Conservation (phyloP, 345 rosid genomes). For the Eucalyptus curtisii region DNA sequence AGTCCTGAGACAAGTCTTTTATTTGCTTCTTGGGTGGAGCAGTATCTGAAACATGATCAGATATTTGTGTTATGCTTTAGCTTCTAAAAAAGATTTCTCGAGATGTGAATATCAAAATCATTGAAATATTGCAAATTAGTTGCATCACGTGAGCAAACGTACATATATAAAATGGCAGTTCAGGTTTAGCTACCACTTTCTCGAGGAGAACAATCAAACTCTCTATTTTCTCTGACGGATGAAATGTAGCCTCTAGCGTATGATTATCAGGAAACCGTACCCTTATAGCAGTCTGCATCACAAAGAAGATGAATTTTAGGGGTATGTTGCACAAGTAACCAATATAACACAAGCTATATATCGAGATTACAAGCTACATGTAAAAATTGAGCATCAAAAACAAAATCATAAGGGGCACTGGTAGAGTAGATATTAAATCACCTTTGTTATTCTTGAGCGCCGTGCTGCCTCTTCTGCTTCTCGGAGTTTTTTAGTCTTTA, state of each 20-base stretch:
- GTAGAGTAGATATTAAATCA: not conserved
- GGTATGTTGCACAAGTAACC: not conserved
- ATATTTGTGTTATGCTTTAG: not conserved
- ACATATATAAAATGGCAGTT: slow-evolving; percentile 69
- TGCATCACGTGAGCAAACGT: slow-evolving; percentile 7
- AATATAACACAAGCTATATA: not conserved
- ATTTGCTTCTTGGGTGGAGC: slow-evolving; percentile 87
- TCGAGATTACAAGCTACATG: not conserved
- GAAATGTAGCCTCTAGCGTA: slow-evolving; percentile 73
- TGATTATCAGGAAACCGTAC: slow-evolving; percentile 82
- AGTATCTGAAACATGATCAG: slow-evolving; percentile 40
- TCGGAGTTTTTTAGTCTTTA: slow-evolving; percentile 74
- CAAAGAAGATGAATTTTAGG: not conserved
- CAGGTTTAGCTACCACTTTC: slow-evolving; percentile 50
- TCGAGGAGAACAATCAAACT: slow-evolving; percentile 60
- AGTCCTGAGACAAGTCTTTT: slow-evolving; percentile 69
- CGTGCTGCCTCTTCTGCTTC: slow-evolving; percentile 90
- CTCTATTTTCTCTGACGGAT: slow-evolving; percentile 74
- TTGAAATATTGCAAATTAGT: not conserved
- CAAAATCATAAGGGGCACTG: not conserved
- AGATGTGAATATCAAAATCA: not conserved
- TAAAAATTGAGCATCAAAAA: not conserved
- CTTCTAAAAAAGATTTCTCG: not conserved
- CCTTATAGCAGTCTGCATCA: slow-evolving; percentile 47
- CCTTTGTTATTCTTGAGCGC: slow-evolving; percentile 67